phyloP scores from a whole-genome alignment of 2,329 filamentous ascomycete genomes.

The Graphilbum fragrans region DNA sequence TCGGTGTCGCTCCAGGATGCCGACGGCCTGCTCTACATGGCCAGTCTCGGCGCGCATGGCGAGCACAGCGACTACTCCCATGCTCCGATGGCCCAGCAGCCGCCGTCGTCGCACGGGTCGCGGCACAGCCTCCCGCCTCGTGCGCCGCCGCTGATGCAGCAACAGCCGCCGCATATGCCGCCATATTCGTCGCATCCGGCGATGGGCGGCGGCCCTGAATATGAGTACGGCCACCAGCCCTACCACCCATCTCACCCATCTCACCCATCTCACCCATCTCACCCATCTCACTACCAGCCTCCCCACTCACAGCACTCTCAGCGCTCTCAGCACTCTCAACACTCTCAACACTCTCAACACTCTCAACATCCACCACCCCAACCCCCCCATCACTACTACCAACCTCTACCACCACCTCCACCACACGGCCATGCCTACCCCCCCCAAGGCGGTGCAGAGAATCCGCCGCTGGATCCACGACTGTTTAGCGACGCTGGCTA shows the following conservation, averaged over 20 bases:
- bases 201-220: no score
- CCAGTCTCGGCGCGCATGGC: constrained; percentile 5
- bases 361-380: not conserved
- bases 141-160: no score
- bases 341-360: not conserved
- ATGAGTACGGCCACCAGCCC: not conserved
- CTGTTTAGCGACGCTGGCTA: constrained; percentile 9
- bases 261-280: not conserved
- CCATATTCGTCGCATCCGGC: no score
- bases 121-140: no score
- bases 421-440: not conserved
- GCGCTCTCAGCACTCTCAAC: not conserved
- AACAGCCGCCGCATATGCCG: not conserved
- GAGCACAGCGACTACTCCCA: constrained; percentile 2
- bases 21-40: constrained; percentile 7
- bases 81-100: constrained; percentile 2
- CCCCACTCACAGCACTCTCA: constrained; percentile 1
- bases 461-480: constrained; percentile 9
- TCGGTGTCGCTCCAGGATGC: no score
- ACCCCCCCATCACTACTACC: constrained; percentile 3
- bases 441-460: not conserved
- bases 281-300: not conserved
- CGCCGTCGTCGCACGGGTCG: constrained; percentile 1
- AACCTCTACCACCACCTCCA: not conserved
- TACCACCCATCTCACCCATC: not conserved